phyloP scores from a whole-genome alignment of 352 stramenopile species.

The Phytophthora kernoviae region DNA sequence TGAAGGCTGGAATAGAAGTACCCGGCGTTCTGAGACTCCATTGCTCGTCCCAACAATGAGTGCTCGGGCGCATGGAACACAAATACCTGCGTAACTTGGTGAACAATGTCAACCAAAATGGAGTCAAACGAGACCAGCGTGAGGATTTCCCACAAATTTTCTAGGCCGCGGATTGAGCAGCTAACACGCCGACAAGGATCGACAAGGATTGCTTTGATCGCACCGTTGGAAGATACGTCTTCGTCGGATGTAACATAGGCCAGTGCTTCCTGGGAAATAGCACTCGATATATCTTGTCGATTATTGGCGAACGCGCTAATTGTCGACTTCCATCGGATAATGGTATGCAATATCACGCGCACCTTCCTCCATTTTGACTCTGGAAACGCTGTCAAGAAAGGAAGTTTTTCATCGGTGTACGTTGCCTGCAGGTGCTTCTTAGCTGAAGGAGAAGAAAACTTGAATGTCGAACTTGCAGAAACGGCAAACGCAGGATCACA shows the following conservation, averaged over 20 bases:
- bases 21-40: slow-evolving; percentile 16
- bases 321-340: slow-evolving; percentile 43
- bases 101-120: slow-evolving; percentile 54
- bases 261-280: slow-evolving; percentile 31
- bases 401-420: slow-evolving; percentile 32
- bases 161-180: slow-evolving; percentile 45
- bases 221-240: slow-evolving; percentile 19
- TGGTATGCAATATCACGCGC: slow-evolving; percentile 43
- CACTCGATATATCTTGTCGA: neutral
- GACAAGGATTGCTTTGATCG: slow-evolving; percentile 39
- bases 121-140: slow-evolving; percentile 47
- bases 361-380: slow-evolving; percentile 54
- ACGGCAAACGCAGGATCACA: slow-evolving; percentile 35
- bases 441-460: slow-evolving; percentile 11
- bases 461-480: slow-evolving; percentile 17
- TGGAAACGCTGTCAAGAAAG: slow-evolving; percentile 49
- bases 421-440: slow-evolving; percentile 34
- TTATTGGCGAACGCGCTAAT: neutral
- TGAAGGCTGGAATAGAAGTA: slow-evolving; percentile 46
- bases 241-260: slow-evolving; percentile 43
- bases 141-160: slow-evolving; percentile 52
- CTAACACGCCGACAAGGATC: slow-evolving; percentile 57
- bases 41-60: slow-evolving; percentile 3
- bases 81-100: slow-evolving; percentile 59
- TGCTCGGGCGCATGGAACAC: slow-evolving; percentile 29